A percentile compares a stretch with the other conserved stretches of the same genome.
phyloP scores from a whole-genome alignment of 1,139 yeast genomes.

The Candida albicans region DNA sequence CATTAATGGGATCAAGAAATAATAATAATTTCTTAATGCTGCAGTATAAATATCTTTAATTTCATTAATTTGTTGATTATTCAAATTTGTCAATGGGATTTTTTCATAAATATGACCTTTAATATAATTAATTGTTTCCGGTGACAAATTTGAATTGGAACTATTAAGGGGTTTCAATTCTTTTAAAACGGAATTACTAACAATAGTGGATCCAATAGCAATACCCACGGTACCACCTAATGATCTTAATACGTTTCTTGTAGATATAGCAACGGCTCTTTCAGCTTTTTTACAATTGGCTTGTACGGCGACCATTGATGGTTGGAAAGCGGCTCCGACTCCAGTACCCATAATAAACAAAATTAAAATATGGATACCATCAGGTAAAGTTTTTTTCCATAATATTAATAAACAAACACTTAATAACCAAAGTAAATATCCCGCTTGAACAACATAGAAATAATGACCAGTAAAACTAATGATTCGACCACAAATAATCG shows the following conservation, averaged over 20 bases:
- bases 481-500: constrained; percentile 44
- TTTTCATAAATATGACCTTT: constrained; percentile 20
- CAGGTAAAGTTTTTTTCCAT: constrained; percentile 30
- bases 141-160: constrained; percentile 11
- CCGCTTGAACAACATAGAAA: constrained; percentile 39
- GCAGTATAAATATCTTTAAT: constrained; percentile 32
- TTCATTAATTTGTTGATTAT: constrained; percentile 20
- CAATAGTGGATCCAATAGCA: constrained; percentile 26
- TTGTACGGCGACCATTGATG: constrained; percentile 54
- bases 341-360: constrained; percentile 50
- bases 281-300: constrained; percentile 52
- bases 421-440: constrained; percentile 45
- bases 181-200: constrained; percentile 21
- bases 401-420: constrained; percentile 39
- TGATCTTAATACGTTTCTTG: constrained; percentile 52
- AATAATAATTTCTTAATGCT: constrained; percentile 41
- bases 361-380: constrained; percentile 35
- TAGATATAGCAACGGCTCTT: constrained; percentile 56
- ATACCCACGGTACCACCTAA: constrained; percentile 53
- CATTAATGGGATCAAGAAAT: constrained; percentile 41
- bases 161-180: constrained; percentile 10
- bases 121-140: constrained; percentile 18
- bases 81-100: constrained; percentile 18
- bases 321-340: constrained; percentile 30
- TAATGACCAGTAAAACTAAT: constrained; percentile 46